Percentiles rank a stretch among this genome's conserved stretches.
phyloP scores from a whole-genome alignment of 768 basidiomycete genomes.

The Boletus edulis region DNA sequence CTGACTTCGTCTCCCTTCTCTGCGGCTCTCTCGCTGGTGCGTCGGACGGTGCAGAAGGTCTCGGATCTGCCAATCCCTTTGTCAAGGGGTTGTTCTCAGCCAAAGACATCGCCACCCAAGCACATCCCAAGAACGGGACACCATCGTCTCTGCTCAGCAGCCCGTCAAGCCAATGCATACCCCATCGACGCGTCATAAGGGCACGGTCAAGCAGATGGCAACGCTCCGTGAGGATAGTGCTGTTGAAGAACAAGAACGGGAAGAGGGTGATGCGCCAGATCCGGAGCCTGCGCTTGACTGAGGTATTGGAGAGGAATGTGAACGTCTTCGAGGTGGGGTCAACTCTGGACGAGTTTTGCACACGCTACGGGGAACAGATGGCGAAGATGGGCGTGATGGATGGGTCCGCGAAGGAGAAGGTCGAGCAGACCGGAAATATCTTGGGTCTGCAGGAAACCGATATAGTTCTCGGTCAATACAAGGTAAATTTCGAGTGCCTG shows the following conservation, averaged over 20 bases:
- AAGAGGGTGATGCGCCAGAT: conserved; percentile 62
- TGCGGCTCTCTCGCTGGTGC: conserved; percentile 49
- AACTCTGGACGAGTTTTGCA: conserved; percentile 82
- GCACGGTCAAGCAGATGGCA: conserved; percentile 55
- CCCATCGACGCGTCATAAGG: conserved; percentile 84
- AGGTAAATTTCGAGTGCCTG: conserved; percentile 48
- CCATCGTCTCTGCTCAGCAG: conserved; percentile 93
- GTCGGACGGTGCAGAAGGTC: conserved; percentile 55
- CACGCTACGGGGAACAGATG: conserved; percentile 75
- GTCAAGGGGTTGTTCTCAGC: conserved; percentile 85
- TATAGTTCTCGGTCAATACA: conserved; percentile 77
- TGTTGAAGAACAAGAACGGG: conserved; percentile 48
- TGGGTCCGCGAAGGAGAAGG: conserved; percentile 55
- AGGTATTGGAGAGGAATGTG: conserved; percentile 65
- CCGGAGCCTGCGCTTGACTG: conserved; percentile 71
- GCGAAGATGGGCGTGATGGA: conserved; percentile 53
- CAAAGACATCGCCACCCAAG: conserved; percentile 89
- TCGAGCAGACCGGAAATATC: conserved; percentile 55
- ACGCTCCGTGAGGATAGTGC: conserved; percentile 31
- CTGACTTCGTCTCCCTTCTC: conserved; percentile 89
- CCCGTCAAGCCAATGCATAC: conserved; percentile 92
- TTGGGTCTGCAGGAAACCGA: conserved; percentile 65
- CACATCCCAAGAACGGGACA: conserved; percentile 89
- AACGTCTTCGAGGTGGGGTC: conserved; percentile 82
- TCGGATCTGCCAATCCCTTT: conserved; percentile 88